Conservation (phyloP, 768 basidiomycete genomes). For the Russula earlei region DNA sequence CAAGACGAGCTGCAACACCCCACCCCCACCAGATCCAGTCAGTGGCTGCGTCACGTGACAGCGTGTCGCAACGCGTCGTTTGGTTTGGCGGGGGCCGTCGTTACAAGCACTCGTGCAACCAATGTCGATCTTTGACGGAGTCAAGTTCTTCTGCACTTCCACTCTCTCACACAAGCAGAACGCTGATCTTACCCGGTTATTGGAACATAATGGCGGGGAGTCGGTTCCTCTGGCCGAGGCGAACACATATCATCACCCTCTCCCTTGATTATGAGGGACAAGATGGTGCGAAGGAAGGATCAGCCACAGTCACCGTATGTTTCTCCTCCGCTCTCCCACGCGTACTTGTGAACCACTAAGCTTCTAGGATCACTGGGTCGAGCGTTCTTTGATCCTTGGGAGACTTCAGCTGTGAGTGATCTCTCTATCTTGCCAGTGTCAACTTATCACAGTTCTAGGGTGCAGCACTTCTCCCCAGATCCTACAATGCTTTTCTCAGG, state of each 20-base stretch:
- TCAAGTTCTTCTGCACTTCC: slow-evolving; percentile 14
- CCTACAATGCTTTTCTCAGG: slow-evolving; percentile 77
- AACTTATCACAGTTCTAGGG: neutral
- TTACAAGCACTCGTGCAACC: too few species aligned
- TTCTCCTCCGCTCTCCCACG: neutral
- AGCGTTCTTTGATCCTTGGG: slow-evolving; percentile 16
- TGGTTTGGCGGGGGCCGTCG: too few species aligned
- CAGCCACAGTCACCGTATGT: slow-evolving; percentile 14
- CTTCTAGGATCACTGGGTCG: slow-evolving; percentile 16
- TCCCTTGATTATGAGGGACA: slow-evolving; percentile 14
- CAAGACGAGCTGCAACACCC: too few species aligned
- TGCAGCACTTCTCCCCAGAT: slow-evolving; percentile 61
- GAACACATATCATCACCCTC: slow-evolving; percentile 16
- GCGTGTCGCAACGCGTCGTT: too few species aligned
- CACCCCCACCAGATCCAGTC: too few species aligned
- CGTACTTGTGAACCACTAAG: neutral
- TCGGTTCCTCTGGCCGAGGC: slow-evolving; percentile 6
- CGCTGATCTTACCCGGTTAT: neutral
- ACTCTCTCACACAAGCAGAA: slow-evolving; percentile 11
- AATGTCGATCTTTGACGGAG: slow-evolving; percentile 18
- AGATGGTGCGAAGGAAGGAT: slow-evolving; percentile 5
- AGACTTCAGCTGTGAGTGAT: slow-evolving; percentile 15
- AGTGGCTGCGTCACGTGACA: too few species aligned
- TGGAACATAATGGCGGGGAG: slow-evolving; percentile 13
- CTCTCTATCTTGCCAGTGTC: too few species aligned